phyloP scores from a whole-genome alignment of 2,329 filamentous ascomycete species.

The Dactylellina haptotyla region DNA sequence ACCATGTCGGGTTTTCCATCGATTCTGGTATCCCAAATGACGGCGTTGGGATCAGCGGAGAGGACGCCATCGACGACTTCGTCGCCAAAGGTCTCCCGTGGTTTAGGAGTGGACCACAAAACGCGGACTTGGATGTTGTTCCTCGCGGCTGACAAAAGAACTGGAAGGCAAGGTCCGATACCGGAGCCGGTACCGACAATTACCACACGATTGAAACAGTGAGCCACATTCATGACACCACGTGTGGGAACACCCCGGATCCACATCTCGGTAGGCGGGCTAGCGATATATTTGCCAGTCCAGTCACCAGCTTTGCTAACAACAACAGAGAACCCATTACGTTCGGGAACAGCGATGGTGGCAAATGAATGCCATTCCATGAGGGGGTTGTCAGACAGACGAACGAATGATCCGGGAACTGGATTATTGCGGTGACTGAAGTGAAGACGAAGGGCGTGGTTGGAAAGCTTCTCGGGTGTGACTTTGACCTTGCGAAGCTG shows the following conservation, averaged over 20 bases:
- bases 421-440: slow-evolving; percentile 71
- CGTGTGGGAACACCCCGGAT: slow-evolving; percentile 71
- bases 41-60: slow-evolving; percentile 59
- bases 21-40: slow-evolving; percentile 60
- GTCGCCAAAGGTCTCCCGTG: slow-evolving; percentile 60
- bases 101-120: slow-evolving; percentile 61
- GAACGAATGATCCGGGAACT: slow-evolving; percentile 68
- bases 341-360: slow-evolving; percentile 71
- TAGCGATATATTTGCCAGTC: slow-evolving; percentile 72
- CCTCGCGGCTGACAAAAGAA: slow-evolving; percentile 58
- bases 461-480: slow-evolving; percentile 73
- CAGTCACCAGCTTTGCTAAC: slow-evolving; percentile 80
- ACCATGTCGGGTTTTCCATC: slow-evolving; percentile 60
- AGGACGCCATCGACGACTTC: slow-evolving; percentile 59
- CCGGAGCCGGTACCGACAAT: slow-evolving; percentile 62
- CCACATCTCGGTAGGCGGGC: slow-evolving; percentile 72
- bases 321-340: slow-evolving; percentile 73
- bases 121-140: slow-evolving; percentile 58
- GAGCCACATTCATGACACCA: slow-evolving; percentile 61
- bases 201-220: slow-evolving; percentile 60
- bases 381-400: slow-evolving; percentile 72
- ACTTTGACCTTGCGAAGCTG: slow-evolving; percentile 75
- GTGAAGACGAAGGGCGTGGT: slow-evolving; percentile 76
- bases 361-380: slow-evolving; percentile 81
- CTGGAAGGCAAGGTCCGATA: slow-evolving; percentile 61